Conservation (phyloP, 163 green algal species). For the Chloroidium sp. region DNA sequence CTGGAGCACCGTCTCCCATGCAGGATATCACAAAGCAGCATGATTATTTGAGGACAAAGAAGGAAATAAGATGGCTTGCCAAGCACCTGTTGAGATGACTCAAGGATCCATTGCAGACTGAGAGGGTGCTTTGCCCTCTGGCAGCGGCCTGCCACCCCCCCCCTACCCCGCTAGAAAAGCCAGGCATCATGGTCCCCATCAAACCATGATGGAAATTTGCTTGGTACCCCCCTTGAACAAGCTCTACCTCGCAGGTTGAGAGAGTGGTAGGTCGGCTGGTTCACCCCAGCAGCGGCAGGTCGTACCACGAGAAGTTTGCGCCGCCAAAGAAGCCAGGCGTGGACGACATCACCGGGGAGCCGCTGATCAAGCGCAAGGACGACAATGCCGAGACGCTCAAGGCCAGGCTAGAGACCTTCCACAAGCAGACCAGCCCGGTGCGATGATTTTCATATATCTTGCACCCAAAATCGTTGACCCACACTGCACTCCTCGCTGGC, state of each 20-base stretch:
- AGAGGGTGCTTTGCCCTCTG: no score
- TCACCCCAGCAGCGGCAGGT: conserved; percentile 82
- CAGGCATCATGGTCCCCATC: background rate
- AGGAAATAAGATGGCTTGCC: no score
- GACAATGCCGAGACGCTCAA: conserved; percentile 94
- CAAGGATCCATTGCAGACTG: no score
- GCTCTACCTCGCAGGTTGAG: conserved; percentile 58
- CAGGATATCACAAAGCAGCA: no score
- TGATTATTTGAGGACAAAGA: no score
- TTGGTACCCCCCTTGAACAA: background rate
- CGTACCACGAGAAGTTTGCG: conserved; percentile 96
- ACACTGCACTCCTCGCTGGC: no score
- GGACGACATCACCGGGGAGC: conserved; percentile 92
- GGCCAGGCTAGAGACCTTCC: conserved; percentile 79
- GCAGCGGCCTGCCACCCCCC: no score
- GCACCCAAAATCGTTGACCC: no score
- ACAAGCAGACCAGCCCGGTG: conserved; percentile 83
- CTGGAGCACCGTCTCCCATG: no score
- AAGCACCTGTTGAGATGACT: no score
- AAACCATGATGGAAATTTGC: background rate
- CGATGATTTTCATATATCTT: background rate
- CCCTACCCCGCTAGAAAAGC: background rate
- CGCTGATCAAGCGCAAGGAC: conserved; percentile 79
- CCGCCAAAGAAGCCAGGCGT: conserved; percentile 76
- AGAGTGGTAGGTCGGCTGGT: conserved; percentile 83